Conservation (phyloP, 2,329 filamentous ascomycete species). For the Trichoderma hamatum region DNA sequence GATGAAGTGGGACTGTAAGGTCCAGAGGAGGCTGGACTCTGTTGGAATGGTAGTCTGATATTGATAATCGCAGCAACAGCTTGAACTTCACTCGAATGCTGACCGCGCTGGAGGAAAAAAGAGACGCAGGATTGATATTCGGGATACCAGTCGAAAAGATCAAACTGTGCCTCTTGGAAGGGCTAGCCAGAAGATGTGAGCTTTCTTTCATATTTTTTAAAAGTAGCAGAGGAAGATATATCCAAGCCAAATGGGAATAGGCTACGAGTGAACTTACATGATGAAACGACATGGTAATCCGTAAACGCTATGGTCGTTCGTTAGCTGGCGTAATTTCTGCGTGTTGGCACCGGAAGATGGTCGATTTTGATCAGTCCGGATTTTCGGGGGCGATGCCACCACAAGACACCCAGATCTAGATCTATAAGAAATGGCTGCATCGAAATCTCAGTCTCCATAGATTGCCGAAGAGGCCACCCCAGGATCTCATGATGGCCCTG, state of each 20-base stretch:
- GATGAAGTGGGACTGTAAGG: constrained; percentile 24
- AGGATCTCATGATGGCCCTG: background rate
- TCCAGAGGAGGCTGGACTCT: constrained; percentile 42
- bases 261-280: constrained; percentile 18
- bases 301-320: background rate
- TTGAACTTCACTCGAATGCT: constrained; percentile 80
- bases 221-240: background rate
- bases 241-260: background rate
- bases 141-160: constrained; percentile 91
- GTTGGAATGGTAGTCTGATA: constrained; percentile 87
- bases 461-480: background rate
- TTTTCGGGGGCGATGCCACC: background rate
- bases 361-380: background rate
- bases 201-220: background rate
- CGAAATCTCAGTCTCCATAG: background rate
- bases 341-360: background rate
- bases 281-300: constrained; percentile 20
- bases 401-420: background rate
- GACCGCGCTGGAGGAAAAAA: constrained; percentile 90
- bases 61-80: constrained; percentile 89
- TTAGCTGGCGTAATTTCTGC: background rate
- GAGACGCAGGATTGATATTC: constrained; percentile 86
- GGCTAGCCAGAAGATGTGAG: constrained; percentile 39
- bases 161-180: constrained; percentile 59
- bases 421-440: background rate